phyloP scores from a whole-genome alignment of 768 basidiomycete species.

The Leccinum obscurum region DNA sequence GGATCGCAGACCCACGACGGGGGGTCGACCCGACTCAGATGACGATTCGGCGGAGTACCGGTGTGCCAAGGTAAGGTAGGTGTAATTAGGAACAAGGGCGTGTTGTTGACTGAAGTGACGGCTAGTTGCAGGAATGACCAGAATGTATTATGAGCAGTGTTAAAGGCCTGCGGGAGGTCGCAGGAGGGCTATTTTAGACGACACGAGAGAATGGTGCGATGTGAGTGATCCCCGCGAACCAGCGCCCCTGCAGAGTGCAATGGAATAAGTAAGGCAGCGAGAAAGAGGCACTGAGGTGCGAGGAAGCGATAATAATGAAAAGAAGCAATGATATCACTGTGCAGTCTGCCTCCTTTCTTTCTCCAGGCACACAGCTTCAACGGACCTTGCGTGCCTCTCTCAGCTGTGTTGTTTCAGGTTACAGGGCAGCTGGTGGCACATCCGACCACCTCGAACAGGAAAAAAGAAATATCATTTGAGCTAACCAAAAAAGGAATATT shows the following conservation, averaged over 20 bases:
- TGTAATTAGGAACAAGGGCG: neutral
- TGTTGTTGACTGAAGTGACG: neutral
- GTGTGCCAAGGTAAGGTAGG: neutral
- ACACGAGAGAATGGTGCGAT: conserved; percentile 1
- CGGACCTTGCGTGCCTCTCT: conserved; percentile 4
- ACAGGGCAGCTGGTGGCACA: conserved; percentile 3
- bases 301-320: conserved; percentile 5
- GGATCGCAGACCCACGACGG: neutral
- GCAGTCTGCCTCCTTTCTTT: neutral
- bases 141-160: conserved; percentile 10
- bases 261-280: neutral
- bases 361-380: conserved; percentile 9
- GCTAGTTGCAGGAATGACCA: neutral
- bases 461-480: neutral
- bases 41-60: conserved; percentile 1
- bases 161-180: neutral
- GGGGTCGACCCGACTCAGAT: neutral
- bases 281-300: conserved; percentile 10
- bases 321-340: conserved; percentile 8
- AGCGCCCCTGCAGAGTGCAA: conserved; percentile 5
- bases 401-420: conserved; percentile 5
- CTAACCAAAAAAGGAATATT: conserved; percentile 3
- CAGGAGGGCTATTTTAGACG: neutral
- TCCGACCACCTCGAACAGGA: neutral
- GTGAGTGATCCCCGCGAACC: conserved; percentile 18